Base-by-base conservation (phyloP, 1,284 basidiomycete genomes). In the Rhodotorula sp. region DNA sequence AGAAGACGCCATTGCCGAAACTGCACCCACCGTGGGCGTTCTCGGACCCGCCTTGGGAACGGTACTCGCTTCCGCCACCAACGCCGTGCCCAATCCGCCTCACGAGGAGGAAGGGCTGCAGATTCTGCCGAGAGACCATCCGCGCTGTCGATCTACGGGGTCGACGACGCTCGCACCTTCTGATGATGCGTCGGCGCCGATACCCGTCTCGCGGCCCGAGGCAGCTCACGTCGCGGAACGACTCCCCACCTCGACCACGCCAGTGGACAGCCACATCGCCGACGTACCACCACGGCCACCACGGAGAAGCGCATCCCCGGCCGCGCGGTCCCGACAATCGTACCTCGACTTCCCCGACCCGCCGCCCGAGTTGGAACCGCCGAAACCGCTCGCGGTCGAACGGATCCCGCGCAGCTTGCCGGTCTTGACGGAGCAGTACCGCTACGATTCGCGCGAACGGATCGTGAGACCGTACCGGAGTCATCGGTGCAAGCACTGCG, bases 401-500 rank as follows among this genome's bases (percentile, higher is more conserved):
- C n/a, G 71, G n/a, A 62, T 70, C 21, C 77, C 77, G 43, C 72
- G 77, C 23, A 70, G 71, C 46, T 71, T 67, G 12, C 86, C 88
- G 0, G 79, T 86, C 1, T 78, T 90, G 57, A 82, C 83, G 7
- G 86, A 86, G 31, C 85, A 86, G 64, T 83, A 87, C 76, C 82
- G 88, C 49, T 90, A 88, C 79, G 90, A 89, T 78, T 68, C 79
- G 15, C 81, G 80, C 18, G 88, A 89, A 72, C 82, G 68, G 49
- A 54, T 72, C 23, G 31, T 75, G n/a, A 69, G 77, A 59, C 90
- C 90, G 0, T 85, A 86, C 70, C 81, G 91, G 54, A 82, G 89
- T 14, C 91, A 92, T 80, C 90, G 92, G 81, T 93, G 91, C 82
- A 83, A 88, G 23, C 78, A 78, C 52, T 77, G 77, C 46, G 76